Conservation (phyloP, 2,329 filamentous ascomycete species). For the Fusarium subtropicale region DNA sequence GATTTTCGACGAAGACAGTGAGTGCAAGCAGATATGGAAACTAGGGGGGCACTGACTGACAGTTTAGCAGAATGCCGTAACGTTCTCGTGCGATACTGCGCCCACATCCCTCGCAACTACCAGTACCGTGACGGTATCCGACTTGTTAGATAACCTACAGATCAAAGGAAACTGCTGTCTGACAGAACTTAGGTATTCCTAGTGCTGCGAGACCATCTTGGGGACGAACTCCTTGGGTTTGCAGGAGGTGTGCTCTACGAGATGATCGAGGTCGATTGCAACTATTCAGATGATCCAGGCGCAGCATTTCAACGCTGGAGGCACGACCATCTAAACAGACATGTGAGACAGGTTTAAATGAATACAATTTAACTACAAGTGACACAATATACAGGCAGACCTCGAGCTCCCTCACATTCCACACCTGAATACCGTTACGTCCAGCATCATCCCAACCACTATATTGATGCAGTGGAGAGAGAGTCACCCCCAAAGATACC, state of each 20-base stretch:
- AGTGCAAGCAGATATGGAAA: not conserved
- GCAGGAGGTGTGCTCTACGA: constrained; percentile 60
- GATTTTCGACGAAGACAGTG: constrained; percentile 45
- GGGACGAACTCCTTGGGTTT: constrained; percentile 58
- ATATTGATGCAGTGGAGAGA: constrained; percentile 53
- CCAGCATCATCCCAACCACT: constrained; percentile 55
- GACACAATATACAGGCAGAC: constrained; percentile 50
- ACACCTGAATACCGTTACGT: constrained; percentile 59
- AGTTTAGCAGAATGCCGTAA: constrained; percentile 57
- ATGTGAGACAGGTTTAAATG: constrained; percentile 48
- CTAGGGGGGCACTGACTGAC: not conserved
- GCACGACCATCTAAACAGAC: constrained; percentile 57
- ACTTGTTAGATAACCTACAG: constrained; percentile 48
- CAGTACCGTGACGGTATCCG: constrained; percentile 60
- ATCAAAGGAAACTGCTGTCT: not conserved
- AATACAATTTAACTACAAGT: not conserved
- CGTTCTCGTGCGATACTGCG: constrained; percentile 58
- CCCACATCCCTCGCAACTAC: constrained; percentile 59
- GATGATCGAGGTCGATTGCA: constrained; percentile 59
- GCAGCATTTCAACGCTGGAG: constrained; percentile 61
- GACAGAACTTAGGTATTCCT: constrained; percentile 53
- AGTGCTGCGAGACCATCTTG: constrained; percentile 57
- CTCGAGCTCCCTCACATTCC: constrained; percentile 61
- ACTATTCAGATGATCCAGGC: constrained; percentile 58
- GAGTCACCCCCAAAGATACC: constrained; percentile 54